phyloP scores from a whole-genome alignment of 176 grass and related monocot genomes.

The Carex pumila region DNA sequence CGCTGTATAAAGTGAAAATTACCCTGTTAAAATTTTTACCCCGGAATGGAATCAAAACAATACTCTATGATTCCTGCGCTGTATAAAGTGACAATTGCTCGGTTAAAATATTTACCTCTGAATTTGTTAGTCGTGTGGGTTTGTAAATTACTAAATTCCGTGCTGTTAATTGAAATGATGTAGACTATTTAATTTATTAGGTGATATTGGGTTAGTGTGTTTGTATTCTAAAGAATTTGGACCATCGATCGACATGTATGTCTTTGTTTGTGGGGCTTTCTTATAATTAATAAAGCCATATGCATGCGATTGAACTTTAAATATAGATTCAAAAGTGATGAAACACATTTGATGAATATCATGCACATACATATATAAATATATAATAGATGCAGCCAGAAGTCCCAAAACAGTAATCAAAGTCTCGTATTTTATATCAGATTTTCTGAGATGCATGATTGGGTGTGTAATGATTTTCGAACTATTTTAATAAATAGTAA shows the following conservation, averaged over 20 bases:
- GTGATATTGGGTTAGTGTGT: neutral
- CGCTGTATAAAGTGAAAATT: no score
- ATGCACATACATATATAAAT: neutral
- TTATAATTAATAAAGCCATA: slow-evolving; percentile 14
- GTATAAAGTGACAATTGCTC: no score
- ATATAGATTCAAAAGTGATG: neutral
- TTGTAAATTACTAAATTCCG: neutral
- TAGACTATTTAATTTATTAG: neutral
- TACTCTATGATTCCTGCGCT: no score
- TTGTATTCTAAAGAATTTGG: neutral
- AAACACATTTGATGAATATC: neutral
- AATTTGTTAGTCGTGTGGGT: neutral
- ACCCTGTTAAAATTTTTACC: no score
- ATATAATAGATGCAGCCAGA: neutral
- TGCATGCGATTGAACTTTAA: slow-evolving; percentile 8
- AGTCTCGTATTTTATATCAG: neutral
- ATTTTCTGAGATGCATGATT: neutral
- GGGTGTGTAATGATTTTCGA: no score
- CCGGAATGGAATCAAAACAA: no score
- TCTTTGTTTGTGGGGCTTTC: slow-evolving; percentile 13
- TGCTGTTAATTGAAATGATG: neutral
- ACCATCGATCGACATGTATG: neutral
- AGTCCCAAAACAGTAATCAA: neutral
- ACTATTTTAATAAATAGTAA: no score
- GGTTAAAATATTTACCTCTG: no score